Percentiles rank a stretch among this genome's conserved stretches.
Evolutionary conservation across 2,329 filamentous ascomycete genomes (phyloP).

Genomic region (Penicillium sp.): DNA sequence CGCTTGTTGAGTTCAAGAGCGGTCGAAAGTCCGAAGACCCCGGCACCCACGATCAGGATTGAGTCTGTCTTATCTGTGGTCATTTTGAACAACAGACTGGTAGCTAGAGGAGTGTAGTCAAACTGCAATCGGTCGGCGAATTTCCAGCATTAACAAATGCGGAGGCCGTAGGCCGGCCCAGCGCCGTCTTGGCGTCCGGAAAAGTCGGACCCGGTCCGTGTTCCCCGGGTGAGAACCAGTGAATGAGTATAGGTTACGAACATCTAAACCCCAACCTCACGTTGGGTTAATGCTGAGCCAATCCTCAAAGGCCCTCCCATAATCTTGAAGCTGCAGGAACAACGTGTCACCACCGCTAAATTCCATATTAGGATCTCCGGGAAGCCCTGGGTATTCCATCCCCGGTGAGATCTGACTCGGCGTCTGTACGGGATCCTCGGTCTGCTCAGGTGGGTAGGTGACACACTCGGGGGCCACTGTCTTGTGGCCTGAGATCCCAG

Average conservation of each 20-base stretch:
- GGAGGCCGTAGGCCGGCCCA: conserved; percentile 1
- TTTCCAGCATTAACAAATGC: not conserved
- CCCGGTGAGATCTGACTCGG: conserved; percentile 5
- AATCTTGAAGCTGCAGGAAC: conserved; percentile 31
- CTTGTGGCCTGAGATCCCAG: conserved; percentile 34
- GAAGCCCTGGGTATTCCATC: conserved; percentile 5
- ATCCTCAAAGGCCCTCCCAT: conserved; percentile 30
- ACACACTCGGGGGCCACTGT: conserved; percentile 30
- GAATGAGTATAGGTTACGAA: not conserved
- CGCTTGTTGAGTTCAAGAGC: conserved; percentile 60
- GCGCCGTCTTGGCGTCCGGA: conserved; percentile 14
- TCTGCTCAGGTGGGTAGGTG: conserved; percentile 29
- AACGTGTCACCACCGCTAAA: conserved; percentile 18
- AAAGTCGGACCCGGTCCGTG: conserved; percentile 16
- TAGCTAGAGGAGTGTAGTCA: not conserved
- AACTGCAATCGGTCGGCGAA: not conserved
- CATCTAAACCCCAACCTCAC: not conserved
- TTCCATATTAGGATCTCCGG: conserved; percentile 6
- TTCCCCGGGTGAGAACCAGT: conserved; percentile 1
- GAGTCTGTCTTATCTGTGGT: conserved; percentile 28
- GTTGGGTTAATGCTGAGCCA: conserved; percentile 25
- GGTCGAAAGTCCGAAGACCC: conserved; percentile 14
- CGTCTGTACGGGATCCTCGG: conserved; percentile 7
- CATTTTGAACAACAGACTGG: conserved; percentile 12
- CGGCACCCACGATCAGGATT: conserved; percentile 49